phyloP scores from a whole-genome alignment of 2,329 filamentous ascomycete genomes.

The Fusarium sublunatum region DNA sequence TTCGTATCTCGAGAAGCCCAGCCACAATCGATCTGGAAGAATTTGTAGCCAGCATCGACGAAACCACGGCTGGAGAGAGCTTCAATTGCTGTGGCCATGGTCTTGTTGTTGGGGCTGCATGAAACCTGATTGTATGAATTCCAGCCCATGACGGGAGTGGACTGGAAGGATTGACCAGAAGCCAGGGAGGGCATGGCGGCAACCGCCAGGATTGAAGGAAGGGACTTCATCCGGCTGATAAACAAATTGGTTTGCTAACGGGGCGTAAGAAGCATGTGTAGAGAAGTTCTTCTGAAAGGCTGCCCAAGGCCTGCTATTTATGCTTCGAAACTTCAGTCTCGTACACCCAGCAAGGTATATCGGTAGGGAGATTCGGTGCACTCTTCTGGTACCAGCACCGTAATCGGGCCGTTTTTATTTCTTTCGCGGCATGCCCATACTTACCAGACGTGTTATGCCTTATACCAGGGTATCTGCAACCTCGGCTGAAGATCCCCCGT shows the following conservation, averaged over 20 bases:
- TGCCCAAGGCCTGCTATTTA: neutral
- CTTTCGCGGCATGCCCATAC: neutral
- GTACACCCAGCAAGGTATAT: neutral
- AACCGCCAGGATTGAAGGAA: neutral
- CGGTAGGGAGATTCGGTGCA: neutral
- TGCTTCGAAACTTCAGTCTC: neutral
- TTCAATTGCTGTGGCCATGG: neutral
- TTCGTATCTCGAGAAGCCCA: neutral
- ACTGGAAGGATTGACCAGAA: neutral
- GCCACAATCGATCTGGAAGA: slow-evolving; percentile 1
- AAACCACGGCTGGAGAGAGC: neutral
- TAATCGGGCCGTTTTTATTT: slow-evolving; percentile 3
- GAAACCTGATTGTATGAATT: slow-evolving; percentile 5
- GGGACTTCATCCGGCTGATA: neutral
- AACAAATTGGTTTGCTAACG: neutral
- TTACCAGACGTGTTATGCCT: neutral
- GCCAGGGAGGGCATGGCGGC: neutral
- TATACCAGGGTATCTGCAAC: neutral
- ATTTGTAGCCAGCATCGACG: slow-evolving; percentile 2
- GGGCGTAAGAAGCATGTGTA: accelerated
- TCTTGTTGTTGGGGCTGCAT: slow-evolving; percentile 1
- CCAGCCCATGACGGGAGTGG: slow-evolving; percentile 1
- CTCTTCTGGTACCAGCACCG: accelerated
- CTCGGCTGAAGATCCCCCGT: neutral
- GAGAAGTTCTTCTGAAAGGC: neutral